A percentile compares a stretch with the other conserved stretches of the same genome.
Conservation (phyloP, 1,139 yeast species). For the Saccharomyces hybrid region DNA sequence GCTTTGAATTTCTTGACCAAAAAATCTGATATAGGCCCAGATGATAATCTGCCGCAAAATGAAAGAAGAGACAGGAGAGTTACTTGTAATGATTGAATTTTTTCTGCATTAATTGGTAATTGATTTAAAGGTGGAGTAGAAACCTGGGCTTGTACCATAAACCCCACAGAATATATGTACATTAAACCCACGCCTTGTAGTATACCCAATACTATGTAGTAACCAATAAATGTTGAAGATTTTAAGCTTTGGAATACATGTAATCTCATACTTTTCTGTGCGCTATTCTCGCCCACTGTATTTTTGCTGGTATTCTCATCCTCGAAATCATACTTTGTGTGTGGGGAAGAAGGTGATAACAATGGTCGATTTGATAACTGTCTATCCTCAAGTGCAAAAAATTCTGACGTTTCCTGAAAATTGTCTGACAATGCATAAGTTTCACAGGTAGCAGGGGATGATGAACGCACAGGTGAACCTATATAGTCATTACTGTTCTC, state of each 20-base stretch:
- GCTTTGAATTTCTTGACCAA: constrained; percentile 43
- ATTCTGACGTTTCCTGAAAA: neutral
- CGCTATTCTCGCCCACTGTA: neutral
- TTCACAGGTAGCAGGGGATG: neutral
- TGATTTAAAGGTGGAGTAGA: constrained; percentile 27
- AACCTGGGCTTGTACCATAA: constrained; percentile 50
- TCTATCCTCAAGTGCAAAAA: neutral
- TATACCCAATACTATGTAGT: constrained; percentile 49
- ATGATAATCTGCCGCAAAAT: constrained; percentile 56
- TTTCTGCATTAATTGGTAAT: constrained; percentile 26
- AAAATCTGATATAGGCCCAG: constrained; percentile 63
- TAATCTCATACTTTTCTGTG: neutral
- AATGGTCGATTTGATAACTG: neutral
- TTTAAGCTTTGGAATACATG: constrained; percentile 7
- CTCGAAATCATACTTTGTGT: neutral
- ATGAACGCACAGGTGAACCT: neutral
- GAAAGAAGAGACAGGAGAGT: constrained; percentile 61
- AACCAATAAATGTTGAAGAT: constrained; percentile 37
- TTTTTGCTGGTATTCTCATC: neutral
- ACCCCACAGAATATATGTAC: constrained; percentile 70
- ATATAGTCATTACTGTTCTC: neutral
- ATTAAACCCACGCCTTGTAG: constrained; percentile 71
- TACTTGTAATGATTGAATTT: constrained; percentile 62
- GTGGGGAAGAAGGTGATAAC: neutral
- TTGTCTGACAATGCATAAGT: neutral